Conservation (phyloP, 441 rosid species). For the Arabidopsis hybrid region DNA sequence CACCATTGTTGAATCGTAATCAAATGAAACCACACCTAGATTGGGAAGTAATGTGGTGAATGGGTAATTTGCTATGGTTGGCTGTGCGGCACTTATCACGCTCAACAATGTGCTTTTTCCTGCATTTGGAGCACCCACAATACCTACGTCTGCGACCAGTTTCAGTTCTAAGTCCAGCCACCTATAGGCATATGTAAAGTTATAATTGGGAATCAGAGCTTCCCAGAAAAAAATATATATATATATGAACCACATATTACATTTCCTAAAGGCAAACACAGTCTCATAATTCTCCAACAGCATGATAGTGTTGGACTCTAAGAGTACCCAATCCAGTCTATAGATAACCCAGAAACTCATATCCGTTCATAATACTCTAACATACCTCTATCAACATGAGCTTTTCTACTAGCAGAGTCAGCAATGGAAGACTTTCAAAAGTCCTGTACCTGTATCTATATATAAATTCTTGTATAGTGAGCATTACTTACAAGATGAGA, state of each 20-base stretch:
- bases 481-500: no score
- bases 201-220: conserved; percentile 15
- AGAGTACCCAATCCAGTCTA: conserved; percentile 4
- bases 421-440: background rate
- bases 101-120: conserved; percentile 94
- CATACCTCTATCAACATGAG: background rate
- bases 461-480: background rate
- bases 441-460: background rate
- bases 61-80: conserved; percentile 87
- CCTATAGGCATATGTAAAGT: conserved; percentile 53
- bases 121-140: conserved; percentile 95
- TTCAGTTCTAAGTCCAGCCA: conserved; percentile 95
- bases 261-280: conserved; percentile 4
- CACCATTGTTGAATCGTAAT: conserved; percentile 86
- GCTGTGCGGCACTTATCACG: conserved; percentile 89
- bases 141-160: conserved; percentile 92
- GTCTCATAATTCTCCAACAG: conserved; percentile 18
- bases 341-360: background rate
- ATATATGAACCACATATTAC: background rate
- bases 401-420: background rate
- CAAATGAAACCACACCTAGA: conserved; percentile 90
- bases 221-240: background rate
- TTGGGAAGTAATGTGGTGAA: conserved; percentile 96
- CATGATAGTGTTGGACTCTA: conserved; percentile 4
- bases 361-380: background rate